Conservation (phyloP, 768 basidiomycete genomes). For the Suillus lakei region DNA sequence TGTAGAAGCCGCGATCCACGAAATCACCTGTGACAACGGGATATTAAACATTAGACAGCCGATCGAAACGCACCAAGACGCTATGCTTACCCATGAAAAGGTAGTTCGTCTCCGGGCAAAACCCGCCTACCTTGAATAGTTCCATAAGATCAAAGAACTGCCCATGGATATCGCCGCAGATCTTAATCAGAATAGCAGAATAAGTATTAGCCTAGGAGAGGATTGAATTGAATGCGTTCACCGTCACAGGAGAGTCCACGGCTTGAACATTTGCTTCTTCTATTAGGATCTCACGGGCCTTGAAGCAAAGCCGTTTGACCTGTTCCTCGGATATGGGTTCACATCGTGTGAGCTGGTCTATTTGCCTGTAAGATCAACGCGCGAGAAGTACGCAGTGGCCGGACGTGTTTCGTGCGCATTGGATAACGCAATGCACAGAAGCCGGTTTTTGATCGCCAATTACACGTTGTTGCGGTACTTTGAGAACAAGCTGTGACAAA, state of each 20-base stretch:
- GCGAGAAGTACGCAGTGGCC: constrained; percentile 9
- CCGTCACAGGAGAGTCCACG: constrained; percentile 95
- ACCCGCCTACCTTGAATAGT: constrained; percentile 90
- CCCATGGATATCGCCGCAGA: constrained; percentile 96
- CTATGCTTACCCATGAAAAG: constrained; percentile 86
- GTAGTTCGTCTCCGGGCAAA: constrained; percentile 93
- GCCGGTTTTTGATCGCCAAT: constrained; percentile 9
- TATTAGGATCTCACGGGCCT: constrained; percentile 94
- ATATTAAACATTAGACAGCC: constrained; percentile 15
- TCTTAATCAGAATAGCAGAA: constrained; percentile 44
- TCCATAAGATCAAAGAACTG: constrained; percentile 98
- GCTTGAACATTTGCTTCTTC: constrained; percentile 98
- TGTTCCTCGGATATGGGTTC: constrained; percentile 95
- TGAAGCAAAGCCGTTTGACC: constrained; percentile 93
- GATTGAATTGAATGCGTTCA: constrained; percentile 42
- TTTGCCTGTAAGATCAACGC: constrained; percentile 65
- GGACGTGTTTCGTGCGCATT: constrained; percentile 8
- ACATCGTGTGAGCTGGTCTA: constrained; percentile 91
- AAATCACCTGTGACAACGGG: constrained; percentile 76
- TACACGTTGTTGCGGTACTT: constrained; percentile 7
- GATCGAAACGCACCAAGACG: constrained; percentile 12
- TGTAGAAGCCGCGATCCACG: constrained; percentile 97
- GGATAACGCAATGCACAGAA: constrained; percentile 26
- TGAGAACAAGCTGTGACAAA: constrained; percentile 24
- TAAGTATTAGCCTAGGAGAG: constrained; percentile 16